Conservation (phyloP, 1,139 yeast genomes). For the Suhomyces atakaporum region DNA sequence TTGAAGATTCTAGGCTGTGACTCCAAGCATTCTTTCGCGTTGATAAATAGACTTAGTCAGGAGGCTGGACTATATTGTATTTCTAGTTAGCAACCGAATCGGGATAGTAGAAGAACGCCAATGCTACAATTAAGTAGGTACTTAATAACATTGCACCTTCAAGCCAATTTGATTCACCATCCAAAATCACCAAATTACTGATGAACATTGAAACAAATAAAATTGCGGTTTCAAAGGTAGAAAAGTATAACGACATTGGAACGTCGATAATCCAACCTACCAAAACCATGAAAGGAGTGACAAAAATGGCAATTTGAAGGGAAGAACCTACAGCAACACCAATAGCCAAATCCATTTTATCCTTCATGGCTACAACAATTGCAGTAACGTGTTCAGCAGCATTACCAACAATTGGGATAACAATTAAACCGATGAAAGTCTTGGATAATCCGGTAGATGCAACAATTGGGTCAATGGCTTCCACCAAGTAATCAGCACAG, state of each 20-base stretch:
- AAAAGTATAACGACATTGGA: slow-evolving; percentile 90
- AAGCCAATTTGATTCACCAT: slow-evolving; percentile 95
- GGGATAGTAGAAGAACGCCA: slow-evolving; percentile 85
- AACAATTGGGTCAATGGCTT: slow-evolving; percentile 88
- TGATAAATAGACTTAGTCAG: no score
- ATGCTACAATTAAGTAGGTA: slow-evolving; percentile 80
- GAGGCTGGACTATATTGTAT: no score
- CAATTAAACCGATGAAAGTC: slow-evolving; percentile 90
- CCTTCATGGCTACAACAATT: slow-evolving; percentile 88
- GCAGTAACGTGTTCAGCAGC: slow-evolving; percentile 99
- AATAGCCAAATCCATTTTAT: slow-evolving; percentile 95
- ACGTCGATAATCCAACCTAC: slow-evolving; percentile 88
- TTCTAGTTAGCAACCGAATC: slow-evolving; percentile 28
- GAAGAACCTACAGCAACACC: slow-evolving; percentile 98
- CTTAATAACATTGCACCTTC: slow-evolving; percentile 93
- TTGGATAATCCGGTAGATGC: slow-evolving; percentile 82
- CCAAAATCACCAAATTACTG: slow-evolving; percentile 81
- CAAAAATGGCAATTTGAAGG: slow-evolving; percentile 89
- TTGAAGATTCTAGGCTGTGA: not conserved
- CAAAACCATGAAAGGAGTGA: slow-evolving; percentile 92
- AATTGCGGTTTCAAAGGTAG: slow-evolving; percentile 91
- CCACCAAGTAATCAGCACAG: slow-evolving; percentile 92
- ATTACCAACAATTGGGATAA: slow-evolving; percentile 95
- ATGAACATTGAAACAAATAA: slow-evolving; percentile 86
- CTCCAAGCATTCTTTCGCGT: not conserved